Evolutionary conservation across 2,329 filamentous ascomycete genomes (phyloP).

Genomic region (Fusarium denticulatum): DNA sequence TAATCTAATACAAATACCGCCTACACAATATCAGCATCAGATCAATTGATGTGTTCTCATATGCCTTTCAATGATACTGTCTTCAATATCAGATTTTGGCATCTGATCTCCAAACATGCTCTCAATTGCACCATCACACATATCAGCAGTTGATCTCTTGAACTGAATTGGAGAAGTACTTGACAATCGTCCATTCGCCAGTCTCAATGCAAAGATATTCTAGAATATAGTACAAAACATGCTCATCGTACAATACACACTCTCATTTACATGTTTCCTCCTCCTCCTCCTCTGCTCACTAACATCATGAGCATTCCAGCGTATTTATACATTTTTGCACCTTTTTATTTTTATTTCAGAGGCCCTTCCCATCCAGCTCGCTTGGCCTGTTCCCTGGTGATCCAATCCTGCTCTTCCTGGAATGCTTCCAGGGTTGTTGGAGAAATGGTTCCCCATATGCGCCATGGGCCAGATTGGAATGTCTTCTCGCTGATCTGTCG

Average conservation of each 20-base stretch:
- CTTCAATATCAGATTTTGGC: not conserved
- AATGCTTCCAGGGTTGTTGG: slow-evolving; percentile 61
- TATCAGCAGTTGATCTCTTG: not conserved
- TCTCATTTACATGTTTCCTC: slow-evolving; percentile 34
- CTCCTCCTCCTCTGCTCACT: not conserved
- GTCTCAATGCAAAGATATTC: slow-evolving; percentile 37
- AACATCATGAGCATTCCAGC: not conserved
- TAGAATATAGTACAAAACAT: slow-evolving; percentile 45
- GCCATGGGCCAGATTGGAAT: slow-evolving; percentile 64
- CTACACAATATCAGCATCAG: not conserved
- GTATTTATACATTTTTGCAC: not conserved
- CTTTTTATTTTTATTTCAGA: slow-evolving; percentile 19
- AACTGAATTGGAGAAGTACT: slow-evolving; percentile 38
- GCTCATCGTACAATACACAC: slow-evolving; percentile 44
- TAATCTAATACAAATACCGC: not conserved
- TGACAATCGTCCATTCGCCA: slow-evolving; percentile 33
- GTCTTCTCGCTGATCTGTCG: slow-evolving; percentile 56
- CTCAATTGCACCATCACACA: not conserved
- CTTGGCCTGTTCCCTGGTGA: slow-evolving; percentile 48
- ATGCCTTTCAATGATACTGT: too few species aligned
- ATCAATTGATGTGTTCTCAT: not conserved
- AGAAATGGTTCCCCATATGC: slow-evolving; percentile 70
- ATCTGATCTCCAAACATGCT: not conserved
- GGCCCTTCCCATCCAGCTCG: slow-evolving; percentile 47
- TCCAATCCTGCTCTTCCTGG: slow-evolving; percentile 48